Evolutionary conservation across 2,329 filamentous ascomycete genomes (phyloP), one percentile per base, ranked within the genome.

Genomic region (Pseudogymnoascus sp.): DNA sequence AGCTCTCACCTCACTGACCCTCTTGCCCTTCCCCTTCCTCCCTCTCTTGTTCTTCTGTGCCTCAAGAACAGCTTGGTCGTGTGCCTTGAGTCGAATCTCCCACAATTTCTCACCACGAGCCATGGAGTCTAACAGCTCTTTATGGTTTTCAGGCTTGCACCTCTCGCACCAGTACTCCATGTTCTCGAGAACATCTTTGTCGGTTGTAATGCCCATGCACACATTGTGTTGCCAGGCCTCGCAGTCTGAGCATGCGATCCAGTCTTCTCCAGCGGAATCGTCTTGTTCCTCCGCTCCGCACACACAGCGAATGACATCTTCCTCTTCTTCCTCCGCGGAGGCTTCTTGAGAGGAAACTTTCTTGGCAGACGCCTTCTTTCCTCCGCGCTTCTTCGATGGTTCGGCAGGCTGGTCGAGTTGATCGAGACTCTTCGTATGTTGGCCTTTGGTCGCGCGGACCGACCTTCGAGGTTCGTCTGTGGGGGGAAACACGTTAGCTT

Each of bases 151-250:
- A 0, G 95, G 95, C 61, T 84, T 83, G 78, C 95, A 97, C 75
- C 88, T 80, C 76, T 99, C 95, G 77, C 95, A 99, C 76, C 89
- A 96, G 78, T 99, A 99, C 75, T 90, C 83, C 60, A 70, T 70
- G 38, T 65, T 45, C 33, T 65, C 63, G 9, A 58, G 58, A 12
- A 64, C 77, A 63, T 83, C 89, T 33, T 88, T 85, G 69, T 90
- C 91, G 55, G 88, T 86, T 70, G 83, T 86, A 73, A 97, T 85
- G 61, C 91, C 91, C 80, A 99, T 91, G 74, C 95, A 99, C 66
- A 96, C 88, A 71, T 97, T 97, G 76, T 99, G 95, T 76, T 99
- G 95, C 95, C 95, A 99, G 43, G 89, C 93, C 59, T 86, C 86
- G 76, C 95, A 99, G 55, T 84, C 85, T 75, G 99, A 95, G 79